Evolutionary conservation across 1,284 basidiomycete species (phyloP).

Genomic region (Moesziomyces aphidis): DNA sequence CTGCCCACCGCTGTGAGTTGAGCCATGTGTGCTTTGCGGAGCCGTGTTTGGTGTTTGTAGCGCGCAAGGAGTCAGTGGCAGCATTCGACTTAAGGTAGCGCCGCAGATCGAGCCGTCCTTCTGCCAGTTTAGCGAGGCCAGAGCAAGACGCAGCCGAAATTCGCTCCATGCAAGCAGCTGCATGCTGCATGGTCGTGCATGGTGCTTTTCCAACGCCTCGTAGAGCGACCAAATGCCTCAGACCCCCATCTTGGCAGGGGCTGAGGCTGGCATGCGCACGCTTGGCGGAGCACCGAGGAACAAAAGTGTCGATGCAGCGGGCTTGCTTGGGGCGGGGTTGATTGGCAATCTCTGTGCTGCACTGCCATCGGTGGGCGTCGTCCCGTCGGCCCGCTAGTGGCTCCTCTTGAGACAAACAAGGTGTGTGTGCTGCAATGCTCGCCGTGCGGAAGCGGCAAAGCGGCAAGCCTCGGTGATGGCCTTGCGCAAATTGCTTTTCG

Average conservation of each 20-base stretch:
- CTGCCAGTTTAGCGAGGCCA: too few relatives aligned
- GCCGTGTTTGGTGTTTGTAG: not conserved
- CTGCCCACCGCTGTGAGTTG: too few relatives aligned
- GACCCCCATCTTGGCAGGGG: slow-evolving; percentile 3
- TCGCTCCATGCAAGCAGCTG: slow-evolving; percentile 8
- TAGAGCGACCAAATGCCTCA: not conserved
- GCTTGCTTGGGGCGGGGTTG: not conserved
- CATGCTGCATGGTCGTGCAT: slow-evolving; percentile 19
- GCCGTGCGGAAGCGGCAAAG: not conserved
- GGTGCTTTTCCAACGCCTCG: slow-evolving; percentile 8
- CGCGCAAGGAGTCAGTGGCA: not conserved
- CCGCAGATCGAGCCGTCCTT: not conserved
- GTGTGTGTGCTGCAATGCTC: not conserved
- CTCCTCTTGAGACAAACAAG: not conserved
- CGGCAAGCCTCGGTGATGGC: not conserved
- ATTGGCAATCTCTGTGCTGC: not conserved
- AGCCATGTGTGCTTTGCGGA: too few relatives aligned
- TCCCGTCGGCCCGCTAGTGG: not conserved
- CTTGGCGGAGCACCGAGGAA: not conserved
- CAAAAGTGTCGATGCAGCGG: too few relatives aligned
- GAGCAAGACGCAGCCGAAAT: not conserved
- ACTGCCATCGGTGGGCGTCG: not conserved
- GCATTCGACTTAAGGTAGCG: not conserved
- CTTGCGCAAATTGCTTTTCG: not conserved
- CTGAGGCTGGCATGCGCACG: slow-evolving; percentile 3